Evolutionary conservation across 345 rosid genomes (phyloP).

Genomic region (Nephelium lappaceum): DNA sequence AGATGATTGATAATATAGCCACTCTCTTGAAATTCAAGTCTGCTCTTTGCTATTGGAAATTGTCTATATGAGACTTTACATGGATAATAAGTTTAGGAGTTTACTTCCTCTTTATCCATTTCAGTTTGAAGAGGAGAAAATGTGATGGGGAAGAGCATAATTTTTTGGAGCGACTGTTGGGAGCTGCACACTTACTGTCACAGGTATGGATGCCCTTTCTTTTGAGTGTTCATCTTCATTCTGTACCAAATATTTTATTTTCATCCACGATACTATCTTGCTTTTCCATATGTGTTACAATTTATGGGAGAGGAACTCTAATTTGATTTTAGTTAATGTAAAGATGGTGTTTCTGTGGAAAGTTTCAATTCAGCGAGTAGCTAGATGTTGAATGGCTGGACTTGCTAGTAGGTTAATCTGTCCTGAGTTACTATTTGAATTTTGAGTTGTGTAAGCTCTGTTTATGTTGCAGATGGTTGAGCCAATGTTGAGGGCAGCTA

Average conservation of each 20-base stretch:
- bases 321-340: too few species aligned
- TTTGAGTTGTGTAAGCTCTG: constrained; percentile 8
- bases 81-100: background rate
- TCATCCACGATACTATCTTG: too few species aligned
- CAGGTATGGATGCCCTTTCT: constrained; percentile 45
- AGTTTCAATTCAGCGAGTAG: background rate
- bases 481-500: constrained; percentile 89
- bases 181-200: constrained; percentile 76
- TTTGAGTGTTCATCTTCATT: too few species aligned
- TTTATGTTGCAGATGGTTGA: constrained; percentile 77
- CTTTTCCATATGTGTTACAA: too few species aligned
- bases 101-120: background rate
- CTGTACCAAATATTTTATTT: too few species aligned
- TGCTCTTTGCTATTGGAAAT: too few species aligned
- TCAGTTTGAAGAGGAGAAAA: constrained; percentile 77
- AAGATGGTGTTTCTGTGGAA: too few species aligned
- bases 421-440: background rate
- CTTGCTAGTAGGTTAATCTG: too few species aligned
- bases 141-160: constrained; percentile 57
- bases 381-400: background rate
- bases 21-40: background rate
- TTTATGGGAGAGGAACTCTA: too few species aligned
- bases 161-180: constrained; percentile 75
- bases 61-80: too few species aligned
- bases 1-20: background rate